Evolutionary conservation across 2,329 filamentous ascomycete species (phyloP).

Genomic region (Colletotrichum lentis): DNA sequence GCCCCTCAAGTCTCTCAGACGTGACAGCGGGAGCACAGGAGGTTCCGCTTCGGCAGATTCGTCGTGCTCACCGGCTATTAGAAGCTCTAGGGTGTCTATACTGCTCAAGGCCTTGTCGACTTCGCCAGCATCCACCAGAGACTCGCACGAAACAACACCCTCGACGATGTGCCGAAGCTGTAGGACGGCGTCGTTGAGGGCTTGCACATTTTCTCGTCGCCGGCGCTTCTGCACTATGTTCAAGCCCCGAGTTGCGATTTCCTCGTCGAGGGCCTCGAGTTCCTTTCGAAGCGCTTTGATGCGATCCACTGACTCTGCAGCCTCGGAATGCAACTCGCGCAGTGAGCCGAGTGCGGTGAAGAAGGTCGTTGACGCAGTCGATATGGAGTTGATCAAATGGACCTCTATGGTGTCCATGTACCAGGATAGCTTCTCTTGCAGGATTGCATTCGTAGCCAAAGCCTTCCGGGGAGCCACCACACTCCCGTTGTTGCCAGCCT

Average conservation of each 20-base stretch:
- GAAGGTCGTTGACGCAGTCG: constrained; percentile 92
- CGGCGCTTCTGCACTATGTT: constrained; percentile 85
- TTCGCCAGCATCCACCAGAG: constrained; percentile 82
- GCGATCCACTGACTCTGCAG: constrained; percentile 85
- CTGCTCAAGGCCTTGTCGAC: constrained; percentile 80
- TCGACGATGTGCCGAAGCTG: constrained; percentile 84
- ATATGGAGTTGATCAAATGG: constrained; percentile 95
- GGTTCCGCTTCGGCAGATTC: constrained; percentile 44
- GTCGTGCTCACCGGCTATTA: constrained; percentile 77
- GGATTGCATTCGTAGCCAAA: constrained; percentile 92
- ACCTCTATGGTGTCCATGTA: constrained; percentile 99
- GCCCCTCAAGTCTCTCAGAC: constrained; percentile 74
- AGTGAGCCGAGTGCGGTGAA: constrained; percentile 93
- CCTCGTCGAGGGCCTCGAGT: constrained; percentile 80
- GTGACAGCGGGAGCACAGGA: constrained; percentile 46
- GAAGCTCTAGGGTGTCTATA: constrained; percentile 78
- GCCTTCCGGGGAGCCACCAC: constrained; percentile 77
- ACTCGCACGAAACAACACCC: constrained; percentile 78
- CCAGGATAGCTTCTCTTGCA: constrained; percentile 98
- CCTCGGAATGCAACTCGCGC: constrained; percentile 89
- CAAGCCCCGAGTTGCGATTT: constrained; percentile 85
- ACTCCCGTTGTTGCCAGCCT: constrained; percentile 64
- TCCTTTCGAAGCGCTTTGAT: constrained; percentile 85
- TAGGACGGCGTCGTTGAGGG: constrained; percentile 81
- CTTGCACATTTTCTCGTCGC: constrained; percentile 82